Evolutionary conservation across 2,329 filamentous ascomycete genomes (phyloP), one percentile per base, ranked within the genome.

Genomic region (Aspergillus fischeri): DNA sequence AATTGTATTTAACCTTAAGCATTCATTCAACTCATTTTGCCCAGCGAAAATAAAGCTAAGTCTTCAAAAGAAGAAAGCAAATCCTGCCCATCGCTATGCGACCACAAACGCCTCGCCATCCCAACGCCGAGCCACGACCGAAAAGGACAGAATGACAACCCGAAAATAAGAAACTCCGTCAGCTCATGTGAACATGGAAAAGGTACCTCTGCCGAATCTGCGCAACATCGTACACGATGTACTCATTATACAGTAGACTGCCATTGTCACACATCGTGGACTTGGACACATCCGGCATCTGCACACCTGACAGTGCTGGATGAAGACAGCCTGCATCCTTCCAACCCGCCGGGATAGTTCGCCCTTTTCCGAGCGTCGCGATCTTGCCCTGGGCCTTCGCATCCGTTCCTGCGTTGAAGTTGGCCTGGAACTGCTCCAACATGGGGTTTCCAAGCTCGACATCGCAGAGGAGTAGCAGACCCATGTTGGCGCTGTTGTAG

Each of bases 401-500:
- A 42, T 81, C 78, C 4, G 85, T 79, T 0, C 82, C 87, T 0
- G 91, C 91, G 7, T 77, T 73, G 67, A 84, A 91, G 21, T 83
- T 83, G 1, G 84, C 72, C 11, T 77, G 0, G 0, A 75, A 78
- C 2, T 92, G 79, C 64, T 86, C 80, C 57, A 88, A 82, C 77
- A 93, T 86, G 0, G 91, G 90, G 35, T 86, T 75, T 5, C 92
- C 91, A 2, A 96, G 81, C 73, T 92, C 88, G 3, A 90, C 91
- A 67, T 96, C 91, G 66, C 91, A 95, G 1, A 96, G 85, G 20
- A 96, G 81, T 3, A 96, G 78, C 3, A 96, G 78, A 0, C 86
- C 91, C 24, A 86, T 84, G 21, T 84, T 83, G n/a, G 81, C 83
- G n/a, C 87, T 89, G 58, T 77, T 81, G 62, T 75, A 70, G 0